Base-by-base conservation (phyloP, 768 basidiomycete genomes). In the Suillus placidus region DNA sequence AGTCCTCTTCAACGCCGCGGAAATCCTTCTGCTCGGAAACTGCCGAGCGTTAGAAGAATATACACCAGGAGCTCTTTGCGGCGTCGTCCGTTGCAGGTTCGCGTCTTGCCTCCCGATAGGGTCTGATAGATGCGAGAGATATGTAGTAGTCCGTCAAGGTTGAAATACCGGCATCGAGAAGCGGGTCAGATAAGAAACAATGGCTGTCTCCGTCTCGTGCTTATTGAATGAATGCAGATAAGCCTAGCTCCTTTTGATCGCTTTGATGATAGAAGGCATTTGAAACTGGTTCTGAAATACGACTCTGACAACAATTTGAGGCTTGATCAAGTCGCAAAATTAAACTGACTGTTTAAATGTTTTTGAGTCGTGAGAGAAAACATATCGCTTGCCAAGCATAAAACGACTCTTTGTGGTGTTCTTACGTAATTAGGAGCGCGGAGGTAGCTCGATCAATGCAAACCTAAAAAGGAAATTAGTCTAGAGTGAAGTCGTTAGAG, bases 401-500 rank as follows among this genome's bases (percentile, higher is more conserved):
- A 45, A 51, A 47, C 45, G 55, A 63, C 55, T 62, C 38, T 60
- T 60, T 38, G 40, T 61, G 55, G 30, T 42, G 54, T 61, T 43
- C n/a, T 7, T 1, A 26, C 2, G 26, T 26, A 49, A 63, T 52
- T 18, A 8, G 51, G 52, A 20, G 10, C 3, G 69, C 66, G 74
- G 66, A 61, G 61, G 65, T 63, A 64, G 61, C 58, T 51, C 64
- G 71, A 75, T 75, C 67, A 58, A 49, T 45, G n/a, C 23, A 40
- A 58, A 30, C 42, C 66, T 18, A 51, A 70, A 69, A 71, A 67
- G 73, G 73, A 62, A 73, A 64, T 4, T 63, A 66, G 71, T 68
- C 72, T 68, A 67, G 75, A 72, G 62, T 62, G n/a, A n/a, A n/a
- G n/a, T n/a, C n/a, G n/a, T n/a, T n/a, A 71, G 73, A 70, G 75